These are phyloP conservation scores for Cercospora sp. DNA, from an alignment of 2,329 filamentous ascomycete species.

Conservation along the genomic window DNA sequence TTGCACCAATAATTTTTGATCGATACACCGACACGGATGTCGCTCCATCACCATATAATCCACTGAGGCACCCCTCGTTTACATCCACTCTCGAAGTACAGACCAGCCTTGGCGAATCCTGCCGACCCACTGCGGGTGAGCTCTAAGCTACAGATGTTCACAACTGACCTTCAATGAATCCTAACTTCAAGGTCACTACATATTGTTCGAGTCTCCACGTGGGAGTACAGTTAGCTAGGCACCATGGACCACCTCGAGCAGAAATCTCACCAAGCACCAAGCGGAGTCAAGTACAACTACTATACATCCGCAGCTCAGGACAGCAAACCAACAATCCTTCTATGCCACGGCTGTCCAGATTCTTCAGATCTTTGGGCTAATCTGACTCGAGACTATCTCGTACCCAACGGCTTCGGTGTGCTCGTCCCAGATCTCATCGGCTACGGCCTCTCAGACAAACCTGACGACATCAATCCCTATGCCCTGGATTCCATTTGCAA, in stretches of 20 bases:
- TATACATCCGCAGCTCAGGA: slow-evolving; percentile 33
- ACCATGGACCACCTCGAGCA: background rate
- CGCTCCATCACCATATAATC: background rate
- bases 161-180: background rate
- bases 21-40: background rate
- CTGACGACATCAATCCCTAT: slow-evolving; percentile 40
- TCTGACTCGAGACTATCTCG: slow-evolving; percentile 42
- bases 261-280: slow-evolving; percentile 4
- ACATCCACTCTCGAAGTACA: background rate
- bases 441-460: slow-evolving; percentile 43
- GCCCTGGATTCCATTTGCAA: slow-evolving; percentile 36
- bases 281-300: slow-evolving; percentile 43
- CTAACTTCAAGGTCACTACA: background rate
- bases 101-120: background rate
- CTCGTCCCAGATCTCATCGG: slow-evolving; percentile 41
- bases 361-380: slow-evolving; percentile 46
- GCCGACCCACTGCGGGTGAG: slow-evolving; percentile 1
- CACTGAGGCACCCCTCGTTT: background rate
- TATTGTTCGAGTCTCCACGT: background rate
- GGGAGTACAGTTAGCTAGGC: background rate
- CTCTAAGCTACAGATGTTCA: background rate
- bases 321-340: slow-evolving; percentile 42
- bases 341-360: slow-evolving; percentile 53
- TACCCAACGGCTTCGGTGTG: slow-evolving; percentile 43
- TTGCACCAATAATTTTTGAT: background rate